Evolutionary conservation across 2,329 filamentous ascomycete genomes (phyloP).

Genomic region (Byssoonygena ceratinophila): DNA sequence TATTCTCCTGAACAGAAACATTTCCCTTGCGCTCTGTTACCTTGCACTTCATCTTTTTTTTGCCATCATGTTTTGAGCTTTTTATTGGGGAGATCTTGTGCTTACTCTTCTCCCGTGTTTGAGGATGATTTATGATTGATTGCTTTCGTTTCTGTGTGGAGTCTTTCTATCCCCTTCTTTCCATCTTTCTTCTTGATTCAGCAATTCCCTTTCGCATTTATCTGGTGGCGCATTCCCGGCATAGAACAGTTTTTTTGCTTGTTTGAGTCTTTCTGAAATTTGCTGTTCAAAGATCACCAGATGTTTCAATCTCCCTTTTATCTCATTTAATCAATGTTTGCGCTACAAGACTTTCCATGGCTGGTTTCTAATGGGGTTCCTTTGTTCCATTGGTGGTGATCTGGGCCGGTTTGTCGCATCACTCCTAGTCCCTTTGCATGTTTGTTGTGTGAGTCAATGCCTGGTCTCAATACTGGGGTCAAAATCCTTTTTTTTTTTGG

Average conservation of each 20-base stretch:
- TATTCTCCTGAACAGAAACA: conserved; percentile 24
- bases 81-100: background rate
- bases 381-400: background rate
- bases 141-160: conserved; percentile 12
- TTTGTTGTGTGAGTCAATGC: background rate
- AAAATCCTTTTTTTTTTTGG: background rate
- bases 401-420: background rate
- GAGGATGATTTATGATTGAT: conserved; percentile 21
- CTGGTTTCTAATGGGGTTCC: background rate
- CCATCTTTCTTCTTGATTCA: conserved; percentile 11
- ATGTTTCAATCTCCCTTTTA: conserved; percentile 6
- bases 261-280: background rate
- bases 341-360: background rate
- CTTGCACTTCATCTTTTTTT: background rate
- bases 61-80: background rate
- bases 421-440: background rate
- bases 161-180: conserved; percentile 11
- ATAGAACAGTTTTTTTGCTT: conserved; percentile 12
- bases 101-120: conserved; percentile 16
- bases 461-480: background rate
- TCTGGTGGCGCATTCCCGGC: conserved; percentile 18
- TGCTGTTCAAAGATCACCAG: background rate
- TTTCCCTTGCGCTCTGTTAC: conserved; percentile 22
- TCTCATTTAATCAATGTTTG: conserved; percentile 4
- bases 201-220: conserved; percentile 18